These are phyloP conservation scores for Daldinia sp. DNA, from an alignment of 2,329 filamentous ascomycete species.

Conservation along the genomic window DNA sequence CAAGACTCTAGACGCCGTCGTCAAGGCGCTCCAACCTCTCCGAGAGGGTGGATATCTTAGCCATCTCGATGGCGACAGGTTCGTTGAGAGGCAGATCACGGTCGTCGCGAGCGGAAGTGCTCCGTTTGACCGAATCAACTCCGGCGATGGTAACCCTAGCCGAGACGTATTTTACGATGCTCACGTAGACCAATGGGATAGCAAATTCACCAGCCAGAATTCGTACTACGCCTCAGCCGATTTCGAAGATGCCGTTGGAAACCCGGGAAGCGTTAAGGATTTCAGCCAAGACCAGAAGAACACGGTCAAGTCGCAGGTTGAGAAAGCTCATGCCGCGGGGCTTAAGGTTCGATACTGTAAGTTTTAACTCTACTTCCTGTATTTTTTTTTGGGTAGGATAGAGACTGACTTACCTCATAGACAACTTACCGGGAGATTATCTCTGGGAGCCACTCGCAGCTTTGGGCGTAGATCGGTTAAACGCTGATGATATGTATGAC, in stretches of 20 bases:
- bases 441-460: conserved; percentile 46
- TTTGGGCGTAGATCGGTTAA: conserved; percentile 48
- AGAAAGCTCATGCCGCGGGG: conserved; percentile 44
- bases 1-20: conserved; percentile 47
- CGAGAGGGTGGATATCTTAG: conserved; percentile 50
- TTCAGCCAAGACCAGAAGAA: conserved; percentile 37
- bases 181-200: conserved; percentile 41
- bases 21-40: conserved; percentile 47
- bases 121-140: conserved; percentile 46
- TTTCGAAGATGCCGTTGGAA: conserved; percentile 44
- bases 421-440: conserved; percentile 48
- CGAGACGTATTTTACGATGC: conserved; percentile 50
- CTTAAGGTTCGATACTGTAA: conserved; percentile 50
- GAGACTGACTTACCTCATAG: conserved; percentile 39
- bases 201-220: conserved; percentile 42
- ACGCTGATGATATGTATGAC: conserved; percentile 47
- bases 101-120: conserved; percentile 49
- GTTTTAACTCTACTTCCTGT: conserved; percentile 23
- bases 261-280: conserved; percentile 32
- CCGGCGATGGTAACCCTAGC: conserved; percentile 45
- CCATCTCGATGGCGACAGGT: conserved; percentile 38
- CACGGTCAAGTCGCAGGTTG: conserved; percentile 42
- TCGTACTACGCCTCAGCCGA: conserved; percentile 50
- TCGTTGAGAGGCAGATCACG: conserved; percentile 47
- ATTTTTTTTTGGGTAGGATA: no score